Evolutionary conservation across 805 yeast species (phyloP), one percentile per base, ranked within the genome.

Genomic region (Candida khao-thaluensis): DNA sequence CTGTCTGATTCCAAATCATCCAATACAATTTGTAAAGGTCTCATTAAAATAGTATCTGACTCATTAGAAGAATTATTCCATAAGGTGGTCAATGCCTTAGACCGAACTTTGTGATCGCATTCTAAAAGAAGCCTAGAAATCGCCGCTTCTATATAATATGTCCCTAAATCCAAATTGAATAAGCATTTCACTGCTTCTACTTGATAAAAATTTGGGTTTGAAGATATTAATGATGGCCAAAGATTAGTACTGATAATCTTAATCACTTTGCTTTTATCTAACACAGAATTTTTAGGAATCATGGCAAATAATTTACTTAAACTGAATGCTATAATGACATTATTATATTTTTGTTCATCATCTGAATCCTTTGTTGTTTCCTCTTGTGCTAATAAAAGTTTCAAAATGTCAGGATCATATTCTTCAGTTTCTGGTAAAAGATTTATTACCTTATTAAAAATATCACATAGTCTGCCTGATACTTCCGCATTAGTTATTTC

Each of bases 31-130:
- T 80, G 77, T 5, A 88, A 56, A 0, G 95, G 93, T 45, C 82
- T 69, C 5, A 72, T 62, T 9, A 88, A 58, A 6, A 83, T 60
- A 2, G 57, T 46, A 36, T 72, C 81, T 0, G 62, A 54, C 25
- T 79, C 86, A 30, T 71, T 74, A n/a, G 69, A 58, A 0, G 91
- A 73, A 50, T 85, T 91, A 3, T 71, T 69, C 97, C 97, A 91
- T 4, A 90, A 55, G 7, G 77, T 71, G 36, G 78, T 71, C 46
- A 87, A 74, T 0, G 85, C 82, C 12, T 66, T 57, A 1, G 82
- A 58, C 43, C 79, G 67, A 12, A 69, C 60, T 14, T 38, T 12
- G 8, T 38, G 38, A 4, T 65, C 53, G 2, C 59, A 47, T 3
- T 69, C 54, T 10, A 81, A 52, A 21, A 86, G 70, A 33, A 79